These are phyloP conservation scores for Rhododendron mucronatum DNA, from an alignment of 148 eudicot genomes.

Conservation along the genomic window DNA sequence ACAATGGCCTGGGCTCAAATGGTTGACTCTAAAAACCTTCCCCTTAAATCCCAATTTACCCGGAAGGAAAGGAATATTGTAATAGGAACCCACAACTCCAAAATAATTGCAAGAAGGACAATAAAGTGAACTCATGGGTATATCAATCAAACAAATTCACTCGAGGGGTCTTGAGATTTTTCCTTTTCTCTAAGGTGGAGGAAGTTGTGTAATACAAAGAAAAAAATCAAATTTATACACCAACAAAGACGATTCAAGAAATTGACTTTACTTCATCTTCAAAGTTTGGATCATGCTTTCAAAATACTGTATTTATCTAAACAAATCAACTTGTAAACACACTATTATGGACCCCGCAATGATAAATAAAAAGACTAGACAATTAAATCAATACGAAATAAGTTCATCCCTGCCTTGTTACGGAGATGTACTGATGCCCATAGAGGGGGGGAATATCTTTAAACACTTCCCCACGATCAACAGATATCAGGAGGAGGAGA, in stretches of 20 bases:
- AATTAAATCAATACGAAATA: not conserved
- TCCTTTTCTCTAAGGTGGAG: not conserved
- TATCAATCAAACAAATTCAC: not conserved
- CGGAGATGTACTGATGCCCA: not conserved
- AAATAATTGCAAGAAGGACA: not conserved
- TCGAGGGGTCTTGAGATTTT: not conserved
- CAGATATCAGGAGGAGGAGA: not conserved
- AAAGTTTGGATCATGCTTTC: not conserved
- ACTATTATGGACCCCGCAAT: not conserved
- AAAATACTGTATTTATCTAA: not conserved
- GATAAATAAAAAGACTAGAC: not conserved
- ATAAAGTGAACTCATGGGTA: not conserved
- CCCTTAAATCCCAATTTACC: not conserved
- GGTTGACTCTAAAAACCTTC: not conserved
- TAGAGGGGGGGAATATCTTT: not conserved
- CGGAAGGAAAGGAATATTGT: not conserved
- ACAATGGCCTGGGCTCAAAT: not conserved
- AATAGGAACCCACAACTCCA: not conserved
- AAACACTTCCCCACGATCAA: not conserved
- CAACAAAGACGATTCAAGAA: not conserved
- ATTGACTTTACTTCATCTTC: not conserved
- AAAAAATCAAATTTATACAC: not conserved
- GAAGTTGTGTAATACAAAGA: not conserved
- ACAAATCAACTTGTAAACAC: not conserved
- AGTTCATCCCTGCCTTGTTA: not conserved